phyloP scores from a whole-genome alignment of 768 basidiomycete species.

The Suillus subaureus region DNA sequence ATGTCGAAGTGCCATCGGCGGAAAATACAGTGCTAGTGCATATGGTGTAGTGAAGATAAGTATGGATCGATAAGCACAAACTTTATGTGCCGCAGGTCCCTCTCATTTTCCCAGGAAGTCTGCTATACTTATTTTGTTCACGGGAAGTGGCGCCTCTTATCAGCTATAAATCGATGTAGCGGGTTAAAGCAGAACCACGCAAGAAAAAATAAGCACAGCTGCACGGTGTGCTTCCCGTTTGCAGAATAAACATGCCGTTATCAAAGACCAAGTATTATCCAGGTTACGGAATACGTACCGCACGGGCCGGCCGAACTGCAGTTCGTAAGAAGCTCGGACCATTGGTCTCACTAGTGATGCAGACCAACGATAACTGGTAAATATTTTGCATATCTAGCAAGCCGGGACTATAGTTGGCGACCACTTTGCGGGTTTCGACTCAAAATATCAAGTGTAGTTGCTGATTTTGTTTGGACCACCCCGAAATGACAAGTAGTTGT shows the following conservation, averaged over 20 bases:
- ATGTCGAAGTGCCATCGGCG: not conserved
- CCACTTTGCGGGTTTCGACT: not conserved
- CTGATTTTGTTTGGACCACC: not conserved
- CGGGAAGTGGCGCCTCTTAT: too few relatives aligned
- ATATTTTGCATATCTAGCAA: too few relatives aligned
- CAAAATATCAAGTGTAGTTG: not conserved
- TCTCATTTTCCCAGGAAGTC: too few relatives aligned
- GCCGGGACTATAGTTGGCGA: not conserved
- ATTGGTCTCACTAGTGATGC: slow-evolving; percentile 4
- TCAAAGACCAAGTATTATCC: not conserved
- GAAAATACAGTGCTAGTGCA: too few relatives aligned
- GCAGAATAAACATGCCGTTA: not conserved
- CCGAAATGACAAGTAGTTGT: not conserved
- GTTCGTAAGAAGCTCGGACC: not conserved
- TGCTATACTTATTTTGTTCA: too few relatives aligned
- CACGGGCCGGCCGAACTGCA: not conserved
- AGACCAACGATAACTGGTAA: slow-evolving; percentile 3
- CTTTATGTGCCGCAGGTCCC: too few relatives aligned
- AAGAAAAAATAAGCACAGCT: too few relatives aligned
- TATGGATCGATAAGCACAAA: too few relatives aligned
- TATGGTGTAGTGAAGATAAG: too few relatives aligned
- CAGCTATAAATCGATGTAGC: too few relatives aligned
- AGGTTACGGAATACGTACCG: not conserved
- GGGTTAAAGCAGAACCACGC: too few relatives aligned
- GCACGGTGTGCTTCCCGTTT: not conserved